phyloP scores from a whole-genome alignment of 306 rosid genomes.

The Inga laurina region DNA sequence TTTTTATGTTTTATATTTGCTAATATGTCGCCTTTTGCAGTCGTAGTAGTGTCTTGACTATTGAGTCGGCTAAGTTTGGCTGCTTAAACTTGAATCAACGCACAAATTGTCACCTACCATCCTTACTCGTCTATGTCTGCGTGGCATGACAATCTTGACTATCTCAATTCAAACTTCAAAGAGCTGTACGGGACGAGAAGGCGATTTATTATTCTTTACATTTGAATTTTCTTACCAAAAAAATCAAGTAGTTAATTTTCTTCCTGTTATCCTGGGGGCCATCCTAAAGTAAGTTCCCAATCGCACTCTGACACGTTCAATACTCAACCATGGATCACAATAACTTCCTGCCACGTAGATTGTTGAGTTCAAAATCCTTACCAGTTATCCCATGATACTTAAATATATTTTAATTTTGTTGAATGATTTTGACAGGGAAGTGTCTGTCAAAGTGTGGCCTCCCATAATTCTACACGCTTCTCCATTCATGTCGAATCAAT shows the following conservation, averaged over 20 bases:
- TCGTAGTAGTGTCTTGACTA: background rate
- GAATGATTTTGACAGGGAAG: background rate
- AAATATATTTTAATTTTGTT: background rate
- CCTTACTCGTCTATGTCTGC: background rate
- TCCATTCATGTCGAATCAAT: background rate
- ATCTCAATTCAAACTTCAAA: background rate
- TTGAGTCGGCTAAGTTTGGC: conserved; percentile 19
- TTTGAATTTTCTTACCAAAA: background rate
- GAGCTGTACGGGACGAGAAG: background rate
- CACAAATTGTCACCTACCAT: background rate
- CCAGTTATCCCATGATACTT: background rate
- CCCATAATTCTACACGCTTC: background rate
- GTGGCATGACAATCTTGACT: conserved; percentile 22
- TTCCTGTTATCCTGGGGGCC: background rate
- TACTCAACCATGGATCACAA: background rate
- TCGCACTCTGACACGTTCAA: too few relatives aligned
- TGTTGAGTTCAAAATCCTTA: background rate
- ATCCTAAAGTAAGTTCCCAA: too few relatives aligned
- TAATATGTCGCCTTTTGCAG: background rate
- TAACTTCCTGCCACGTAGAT: background rate
- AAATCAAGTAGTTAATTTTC: background rate
- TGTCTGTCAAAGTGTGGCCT: background rate
- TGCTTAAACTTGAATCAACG: conserved; percentile 4
- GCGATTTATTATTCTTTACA: background rate
- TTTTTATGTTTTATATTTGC: background rate